Conservation (phyloP, 2,329 filamentous ascomycete genomes). For the Claviceps capensis region DNA sequence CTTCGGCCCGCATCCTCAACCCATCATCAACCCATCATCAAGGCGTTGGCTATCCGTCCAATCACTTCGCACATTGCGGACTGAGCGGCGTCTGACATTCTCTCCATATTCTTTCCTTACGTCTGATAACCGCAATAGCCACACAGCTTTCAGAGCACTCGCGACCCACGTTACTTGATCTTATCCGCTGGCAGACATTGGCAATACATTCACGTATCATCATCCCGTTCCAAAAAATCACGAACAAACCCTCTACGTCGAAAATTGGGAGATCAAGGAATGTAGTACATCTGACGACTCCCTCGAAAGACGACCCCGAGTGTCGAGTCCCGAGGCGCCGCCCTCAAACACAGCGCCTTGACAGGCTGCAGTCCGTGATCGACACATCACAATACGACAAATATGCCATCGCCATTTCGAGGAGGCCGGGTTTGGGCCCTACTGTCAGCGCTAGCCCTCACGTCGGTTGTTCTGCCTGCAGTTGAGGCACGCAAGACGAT, state of each 20-base stretch:
- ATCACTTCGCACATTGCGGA: too few species aligned
- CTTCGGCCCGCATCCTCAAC: neutral
- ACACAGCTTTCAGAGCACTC: too few species aligned
- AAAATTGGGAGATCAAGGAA: too few species aligned
- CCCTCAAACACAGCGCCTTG: neutral
- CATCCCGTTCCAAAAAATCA: too few species aligned
- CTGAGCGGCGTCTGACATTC: neutral
- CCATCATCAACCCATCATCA: neutral
- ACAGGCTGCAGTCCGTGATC: neutral
- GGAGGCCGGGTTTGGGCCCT: neutral
- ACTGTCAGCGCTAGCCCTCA: slow-evolving; percentile 8
- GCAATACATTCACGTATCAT: too few species aligned
- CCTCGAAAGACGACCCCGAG: neutral
- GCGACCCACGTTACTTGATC: too few species aligned
- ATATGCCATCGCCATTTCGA: neutral
- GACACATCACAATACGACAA: neutral
- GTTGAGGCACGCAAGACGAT: slow-evolving; percentile 18
- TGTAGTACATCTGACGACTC: neutral
- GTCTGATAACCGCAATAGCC: neutral
- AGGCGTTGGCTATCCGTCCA: neutral
- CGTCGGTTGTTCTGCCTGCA: slow-evolving; percentile 9
- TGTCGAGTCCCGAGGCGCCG: neutral
- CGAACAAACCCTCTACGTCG: too few species aligned
- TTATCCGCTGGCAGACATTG: too few species aligned
- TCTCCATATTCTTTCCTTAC: neutral